These are phyloP conservation scores for Seminavis robusta DNA, from an alignment of 108 stramenopile species.

Conservation along the genomic window DNA sequence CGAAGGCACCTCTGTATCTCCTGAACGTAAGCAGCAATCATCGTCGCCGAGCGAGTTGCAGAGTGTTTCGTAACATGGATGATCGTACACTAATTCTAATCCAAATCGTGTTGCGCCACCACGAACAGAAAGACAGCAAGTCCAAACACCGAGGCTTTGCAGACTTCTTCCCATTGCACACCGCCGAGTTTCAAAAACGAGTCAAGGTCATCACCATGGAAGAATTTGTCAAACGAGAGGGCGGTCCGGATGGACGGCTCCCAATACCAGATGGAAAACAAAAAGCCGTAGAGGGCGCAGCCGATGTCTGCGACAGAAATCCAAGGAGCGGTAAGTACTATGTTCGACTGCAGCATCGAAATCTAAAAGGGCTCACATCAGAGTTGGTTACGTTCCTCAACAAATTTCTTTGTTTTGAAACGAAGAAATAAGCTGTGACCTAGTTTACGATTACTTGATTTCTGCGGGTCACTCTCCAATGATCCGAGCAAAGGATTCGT, in stretches of 20 bases:
- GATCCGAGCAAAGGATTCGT: conserved; percentile 34
- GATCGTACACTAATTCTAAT: neutral
- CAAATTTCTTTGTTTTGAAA: too few relatives aligned
- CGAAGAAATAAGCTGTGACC: too few relatives aligned
- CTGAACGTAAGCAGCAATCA: conserved; percentile 13
- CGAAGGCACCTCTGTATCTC: conserved; percentile 75
- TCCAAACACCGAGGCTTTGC: conserved; percentile 58
- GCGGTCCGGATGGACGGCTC: conserved; percentile 42
- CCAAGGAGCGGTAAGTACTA: conserved; percentile 12
- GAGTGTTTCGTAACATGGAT: neutral
- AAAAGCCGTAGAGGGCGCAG: conserved; percentile 29
- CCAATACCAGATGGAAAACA: conserved; percentile 43
- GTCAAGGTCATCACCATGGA: conserved; percentile 49
- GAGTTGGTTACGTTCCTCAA: too few relatives aligned
- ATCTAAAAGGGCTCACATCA: too few relatives aligned
- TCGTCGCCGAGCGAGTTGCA: neutral
- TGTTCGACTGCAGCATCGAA: too few relatives aligned
- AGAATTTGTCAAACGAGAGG: conserved; percentile 60
- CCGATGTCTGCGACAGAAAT: conserved; percentile 50
- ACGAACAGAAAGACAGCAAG: conserved; percentile 35
- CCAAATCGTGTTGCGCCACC: neutral
- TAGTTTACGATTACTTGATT: conserved; percentile 45
- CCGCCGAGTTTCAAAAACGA: conserved; percentile 40
- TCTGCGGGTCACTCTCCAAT: conserved; percentile 41
- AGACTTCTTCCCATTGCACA: conserved; percentile 76